Conservation (phyloP, 768 basidiomycete species). For the Cystobasidiopsis lactophilus region DNA sequence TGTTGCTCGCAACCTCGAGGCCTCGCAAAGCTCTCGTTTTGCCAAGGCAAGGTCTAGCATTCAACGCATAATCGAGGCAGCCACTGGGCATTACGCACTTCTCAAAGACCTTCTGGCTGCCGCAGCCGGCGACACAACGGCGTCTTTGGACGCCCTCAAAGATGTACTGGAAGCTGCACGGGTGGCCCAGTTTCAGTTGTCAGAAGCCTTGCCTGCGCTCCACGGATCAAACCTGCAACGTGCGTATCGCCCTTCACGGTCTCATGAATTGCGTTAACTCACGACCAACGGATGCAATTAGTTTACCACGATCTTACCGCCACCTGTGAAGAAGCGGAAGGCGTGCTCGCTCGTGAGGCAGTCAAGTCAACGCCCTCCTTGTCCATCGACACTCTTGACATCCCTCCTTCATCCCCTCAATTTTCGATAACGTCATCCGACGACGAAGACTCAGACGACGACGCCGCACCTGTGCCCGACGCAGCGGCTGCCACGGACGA, state of each 20-base stretch:
- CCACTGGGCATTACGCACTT: neutral
- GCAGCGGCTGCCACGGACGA: neutral
- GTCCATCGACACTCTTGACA: constrained; percentile 28
- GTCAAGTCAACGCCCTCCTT: constrained; percentile 21
- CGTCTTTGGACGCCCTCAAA: neutral
- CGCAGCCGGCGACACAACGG: constrained; percentile 13
- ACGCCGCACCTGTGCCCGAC: neutral
- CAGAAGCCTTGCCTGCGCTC: constrained; percentile 25
- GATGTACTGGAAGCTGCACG: constrained; percentile 22
- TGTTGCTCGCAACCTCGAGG: constrained; percentile 25
- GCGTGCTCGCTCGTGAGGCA: neutral
- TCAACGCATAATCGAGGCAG: constrained; percentile 1
- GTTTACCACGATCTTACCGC: neutral
- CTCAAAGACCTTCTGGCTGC: neutral
- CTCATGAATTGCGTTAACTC: neutral
- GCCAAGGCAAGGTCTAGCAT: neutral
- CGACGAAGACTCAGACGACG: constrained; percentile 14
- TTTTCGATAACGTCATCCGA: constrained; percentile 4
- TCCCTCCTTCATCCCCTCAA: constrained; percentile 18
- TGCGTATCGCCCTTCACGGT: neutral
- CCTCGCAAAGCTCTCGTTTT: no score
- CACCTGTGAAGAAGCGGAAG: neutral
- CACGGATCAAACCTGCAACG: neutral
- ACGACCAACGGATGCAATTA: neutral
- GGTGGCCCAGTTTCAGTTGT: constrained; percentile 34